These are phyloP conservation scores for Leccinum olivaceopallidum DNA, from an alignment of 768 basidiomycete species.

Conservation along the genomic window DNA sequence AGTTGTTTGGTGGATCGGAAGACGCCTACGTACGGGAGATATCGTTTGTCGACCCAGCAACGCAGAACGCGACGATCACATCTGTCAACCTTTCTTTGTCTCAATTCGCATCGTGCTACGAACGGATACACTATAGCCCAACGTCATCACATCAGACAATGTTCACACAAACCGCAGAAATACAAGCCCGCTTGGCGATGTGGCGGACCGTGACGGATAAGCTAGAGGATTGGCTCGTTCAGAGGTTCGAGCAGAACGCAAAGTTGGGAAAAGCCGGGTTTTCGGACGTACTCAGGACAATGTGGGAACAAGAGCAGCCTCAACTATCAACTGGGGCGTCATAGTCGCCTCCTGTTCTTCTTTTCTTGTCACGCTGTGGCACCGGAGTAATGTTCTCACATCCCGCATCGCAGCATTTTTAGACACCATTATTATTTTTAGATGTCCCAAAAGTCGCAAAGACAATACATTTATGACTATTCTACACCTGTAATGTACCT, in stretches of 20 bases:
- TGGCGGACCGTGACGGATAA: conserved; percentile 83
- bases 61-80: conserved; percentile 78
- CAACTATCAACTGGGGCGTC: conserved; percentile 35
- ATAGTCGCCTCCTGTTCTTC: conserved; percentile 17
- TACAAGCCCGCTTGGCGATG: conserved; percentile 77
- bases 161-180: conserved; percentile 90
- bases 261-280: conserved; percentile 87
- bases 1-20: conserved; percentile 92
- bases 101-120: conserved; percentile 92
- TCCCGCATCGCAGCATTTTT: conserved; percentile 16
- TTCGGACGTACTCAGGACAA: conserved; percentile 78
- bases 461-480: conserved; percentile 33
- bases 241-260: conserved; percentile 92
- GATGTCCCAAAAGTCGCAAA: conserved; percentile 26
- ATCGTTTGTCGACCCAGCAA: conserved; percentile 86
- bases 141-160: conserved; percentile 59
- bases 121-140: conserved; percentile 86
- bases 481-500: conserved; percentile 24
- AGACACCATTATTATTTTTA: conserved; percentile 21
- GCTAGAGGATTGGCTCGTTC: conserved; percentile 82
- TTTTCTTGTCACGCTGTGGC: conserved; percentile 9
- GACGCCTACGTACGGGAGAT: conserved; percentile 95
- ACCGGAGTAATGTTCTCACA: conserved; percentile 8
- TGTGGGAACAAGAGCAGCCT: conserved; percentile 74
- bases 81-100: conserved; percentile 93